Evolutionary conservation across 306 rosid species (phyloP).

Genomic region (Cyamopsis tetragonoloba): DNA sequence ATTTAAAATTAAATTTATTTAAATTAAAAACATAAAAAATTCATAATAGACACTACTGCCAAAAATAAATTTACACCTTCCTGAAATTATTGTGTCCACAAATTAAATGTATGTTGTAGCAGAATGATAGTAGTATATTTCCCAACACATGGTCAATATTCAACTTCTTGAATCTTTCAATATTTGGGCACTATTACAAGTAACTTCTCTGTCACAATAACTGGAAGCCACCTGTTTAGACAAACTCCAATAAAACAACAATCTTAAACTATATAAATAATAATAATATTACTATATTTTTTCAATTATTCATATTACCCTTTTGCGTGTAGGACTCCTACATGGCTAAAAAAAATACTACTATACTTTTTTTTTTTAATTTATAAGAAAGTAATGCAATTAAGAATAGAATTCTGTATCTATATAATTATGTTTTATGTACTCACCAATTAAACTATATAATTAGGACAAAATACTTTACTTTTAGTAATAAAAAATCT

Average conservation of each 20-base stretch:
- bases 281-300: too few species aligned
- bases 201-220: constrained; percentile 17
- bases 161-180: background rate
- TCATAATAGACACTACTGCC: too few species aligned
- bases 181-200: constrained; percentile 16
- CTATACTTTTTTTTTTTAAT: background rate
- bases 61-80: background rate
- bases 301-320: constrained; percentile 11
- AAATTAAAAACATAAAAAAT: too few species aligned
- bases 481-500: too few species aligned
- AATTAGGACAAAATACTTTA: too few species aligned
- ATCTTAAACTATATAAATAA: constrained; percentile 9
- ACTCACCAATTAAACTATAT: too few species aligned
- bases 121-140: too few species aligned
- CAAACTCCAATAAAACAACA: background rate
- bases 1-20: too few species aligned
- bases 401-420: too few species aligned
- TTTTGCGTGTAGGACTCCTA: constrained; percentile 39
- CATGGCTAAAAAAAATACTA: background rate
- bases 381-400: too few species aligned
- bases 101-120: constrained; percentile 10
- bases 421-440: too few species aligned
- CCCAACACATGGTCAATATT: constrained; percentile 4
- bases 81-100: constrained; percentile 22
- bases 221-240: constrained; percentile 28